Evolutionary conservation across 345 rosid genomes (phyloP), one percentile per base, ranked within the genome.

Genomic region (Murraya paniculata): DNA sequence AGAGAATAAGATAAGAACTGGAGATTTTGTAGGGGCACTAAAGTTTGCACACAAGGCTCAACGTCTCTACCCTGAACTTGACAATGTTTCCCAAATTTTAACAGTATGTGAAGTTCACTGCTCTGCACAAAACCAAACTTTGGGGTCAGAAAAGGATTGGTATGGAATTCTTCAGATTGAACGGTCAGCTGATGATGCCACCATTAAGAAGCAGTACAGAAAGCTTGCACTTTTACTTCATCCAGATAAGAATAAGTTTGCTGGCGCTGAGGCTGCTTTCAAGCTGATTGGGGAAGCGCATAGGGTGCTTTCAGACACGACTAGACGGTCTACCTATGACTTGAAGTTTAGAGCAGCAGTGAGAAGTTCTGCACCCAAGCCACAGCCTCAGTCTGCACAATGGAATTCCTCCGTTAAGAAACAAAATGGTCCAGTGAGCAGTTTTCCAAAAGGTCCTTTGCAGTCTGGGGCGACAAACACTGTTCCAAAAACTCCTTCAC

Each of bases 211-310:
- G 88, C 99, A 95, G 64, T 91, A 87, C 81, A 90, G 86, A 85
- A 95, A 91, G 89, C 89, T 92, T 31, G 95, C 95, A 0, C 85
- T 95, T 79, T 83, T 85, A 55, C 94, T 95, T 75, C 99, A 95
- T 89, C 99, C 99, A 0, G 98, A 95, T 71, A 95, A 92, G 82
- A 95, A 95, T 79, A 89, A 91, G 79, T 90, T 90, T 73, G 22
- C 90, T 31, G 99, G 99, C 53, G 93, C 97, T 0, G 99, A 95
- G 83, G 84, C 97, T 75, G 99, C 99, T 82, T 95, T 95, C 77
- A 92, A 93, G 86, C 73, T 95, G 81, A 86, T 95, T 84, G 90
- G 89, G 74, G 97, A 95, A 87, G 98, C 98, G 33, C 79, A 86
- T 57, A 85, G 86, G 77, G 76, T 90, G 77, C 94, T 93, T 31